phyloP scores from a whole-genome alignment of 2,329 filamentous ascomycete genomes.

The Teratosphaeria viscida region DNA sequence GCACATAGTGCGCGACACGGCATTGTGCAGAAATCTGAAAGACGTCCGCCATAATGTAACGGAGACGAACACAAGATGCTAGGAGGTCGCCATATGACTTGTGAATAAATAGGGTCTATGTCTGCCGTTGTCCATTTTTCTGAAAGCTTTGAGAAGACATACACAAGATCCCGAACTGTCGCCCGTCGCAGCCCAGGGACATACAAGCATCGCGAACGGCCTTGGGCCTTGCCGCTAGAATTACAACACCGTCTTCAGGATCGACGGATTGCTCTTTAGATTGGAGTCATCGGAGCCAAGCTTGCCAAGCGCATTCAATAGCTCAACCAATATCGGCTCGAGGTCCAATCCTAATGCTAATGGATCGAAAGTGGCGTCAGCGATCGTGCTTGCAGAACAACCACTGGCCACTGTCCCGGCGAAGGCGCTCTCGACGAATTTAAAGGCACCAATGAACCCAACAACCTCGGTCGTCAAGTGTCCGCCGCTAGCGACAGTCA shows the following conservation, averaged over 20 bases:
- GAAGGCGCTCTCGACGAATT: conserved; percentile 18
- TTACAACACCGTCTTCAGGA: background rate
- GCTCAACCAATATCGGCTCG: conserved; percentile 15
- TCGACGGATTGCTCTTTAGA: background rate
- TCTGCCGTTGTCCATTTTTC: no score
- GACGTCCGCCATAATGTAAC: no score
- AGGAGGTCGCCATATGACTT: no score
- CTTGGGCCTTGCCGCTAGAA: background rate
- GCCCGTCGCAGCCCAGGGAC: no score
- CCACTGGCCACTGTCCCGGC: conserved; percentile 11
- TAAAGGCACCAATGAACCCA: conserved; percentile 13
- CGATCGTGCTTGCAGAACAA: conserved; percentile 12
- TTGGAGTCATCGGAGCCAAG: conserved; percentile 14
- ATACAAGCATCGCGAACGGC: no score
- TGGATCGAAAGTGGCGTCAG: conserved; percentile 11
- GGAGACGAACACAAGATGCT: no score
- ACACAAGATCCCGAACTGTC: no score
- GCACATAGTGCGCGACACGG: no score
- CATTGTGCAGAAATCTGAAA: no score
- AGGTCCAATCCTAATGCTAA: conserved; percentile 15
- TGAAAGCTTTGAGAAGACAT: no score
- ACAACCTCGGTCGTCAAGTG: conserved; percentile 19
- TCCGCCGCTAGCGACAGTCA: conserved; percentile 17
- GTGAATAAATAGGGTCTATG: no score
- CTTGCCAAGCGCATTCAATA: conserved; percentile 13